phyloP scores from a whole-genome alignment of 345 rosid genomes.

The Boechera divaricarpa region DNA sequence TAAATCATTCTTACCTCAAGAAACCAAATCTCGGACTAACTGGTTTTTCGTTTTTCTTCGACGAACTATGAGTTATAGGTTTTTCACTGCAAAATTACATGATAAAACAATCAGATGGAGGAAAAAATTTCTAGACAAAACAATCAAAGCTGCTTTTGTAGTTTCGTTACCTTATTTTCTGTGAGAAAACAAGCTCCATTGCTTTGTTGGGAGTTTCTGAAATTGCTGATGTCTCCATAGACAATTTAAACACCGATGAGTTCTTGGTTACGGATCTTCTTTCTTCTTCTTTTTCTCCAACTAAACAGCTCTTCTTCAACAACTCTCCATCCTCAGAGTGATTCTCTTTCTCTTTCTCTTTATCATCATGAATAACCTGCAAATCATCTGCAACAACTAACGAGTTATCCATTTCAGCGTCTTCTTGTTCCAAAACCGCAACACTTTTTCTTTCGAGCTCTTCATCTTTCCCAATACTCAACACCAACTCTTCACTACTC shows the following conservation, averaged over 20 bases:
- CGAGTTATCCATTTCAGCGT: neutral
- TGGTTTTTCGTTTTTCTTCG: constrained; percentile 24
- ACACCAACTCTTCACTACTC: constrained; percentile 23
- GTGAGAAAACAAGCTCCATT: constrained; percentile 20
- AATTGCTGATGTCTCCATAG: constrained; percentile 27
- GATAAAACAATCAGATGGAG: neutral
- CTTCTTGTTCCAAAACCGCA: constrained; percentile 33
- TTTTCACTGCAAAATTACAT: constrained; percentile 26
- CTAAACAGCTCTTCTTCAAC: constrained; percentile 20
- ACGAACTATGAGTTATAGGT: neutral
- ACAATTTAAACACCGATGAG: constrained; percentile 13
- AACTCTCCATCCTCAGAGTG: constrained; percentile 3
- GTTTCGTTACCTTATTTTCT: constrained; percentile 33
- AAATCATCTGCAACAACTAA: constrained; percentile 13
- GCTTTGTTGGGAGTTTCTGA: constrained; percentile 25
- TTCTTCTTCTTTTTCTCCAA: constrained; percentile 25
- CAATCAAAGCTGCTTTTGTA: constrained; percentile 1
- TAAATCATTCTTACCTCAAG: constrained; percentile 29
- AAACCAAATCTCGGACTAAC: constrained; percentile 31
- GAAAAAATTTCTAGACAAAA: neutral
- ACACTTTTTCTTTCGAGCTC: neutral
- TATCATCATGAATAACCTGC: constrained; percentile 22
- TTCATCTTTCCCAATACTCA: constrained; percentile 22
- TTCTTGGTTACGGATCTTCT: constrained; percentile 15
- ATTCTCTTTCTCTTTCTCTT: neutral